Percentiles rank a stretch among this genome's conserved stretches.
phyloP scores from a whole-genome alignment of 345 rosid genomes.

The Streptanthus diversifolius region DNA sequence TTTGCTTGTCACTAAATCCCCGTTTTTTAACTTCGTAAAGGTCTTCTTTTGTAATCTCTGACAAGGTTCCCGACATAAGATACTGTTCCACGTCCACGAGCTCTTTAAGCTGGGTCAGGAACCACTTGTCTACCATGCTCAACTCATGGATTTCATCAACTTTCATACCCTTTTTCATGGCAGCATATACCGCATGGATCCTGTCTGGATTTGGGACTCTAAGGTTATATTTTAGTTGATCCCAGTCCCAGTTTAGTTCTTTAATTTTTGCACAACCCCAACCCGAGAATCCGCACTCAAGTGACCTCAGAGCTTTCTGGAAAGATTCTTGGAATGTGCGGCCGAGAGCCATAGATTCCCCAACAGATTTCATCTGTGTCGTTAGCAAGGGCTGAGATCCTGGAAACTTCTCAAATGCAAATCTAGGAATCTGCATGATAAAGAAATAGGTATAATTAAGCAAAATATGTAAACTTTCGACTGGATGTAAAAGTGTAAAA shows the following conservation, averaged over 20 bases:
- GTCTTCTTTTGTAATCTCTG: conserved; percentile 73
- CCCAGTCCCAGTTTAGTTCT: conserved; percentile 94
- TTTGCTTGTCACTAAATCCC: conserved; percentile 95
- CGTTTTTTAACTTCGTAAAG: conserved; percentile 70
- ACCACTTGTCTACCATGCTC: conserved; percentile 89
- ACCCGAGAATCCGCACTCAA: conserved; percentile 81
- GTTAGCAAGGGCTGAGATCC: conserved; percentile 86
- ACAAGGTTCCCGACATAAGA: conserved; percentile 55
- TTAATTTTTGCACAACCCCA: conserved; percentile 82
- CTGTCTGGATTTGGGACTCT: conserved; percentile 90
- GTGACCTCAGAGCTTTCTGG: conserved; percentile 86
- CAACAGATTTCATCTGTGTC: conserved; percentile 98
- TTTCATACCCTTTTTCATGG: conserved; percentile 95
- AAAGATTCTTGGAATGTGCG: conserved; percentile 96
- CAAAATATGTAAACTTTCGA: neutral
- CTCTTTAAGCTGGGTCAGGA: conserved; percentile 85
- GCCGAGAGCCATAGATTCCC: conserved; percentile 92
- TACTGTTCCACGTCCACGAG: conserved; percentile 88
- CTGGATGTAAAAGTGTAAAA: neutral
- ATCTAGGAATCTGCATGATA: conserved; percentile 75
- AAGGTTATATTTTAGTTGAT: conserved; percentile 75
- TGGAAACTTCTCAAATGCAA: conserved; percentile 98
- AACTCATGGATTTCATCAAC: conserved; percentile 78
- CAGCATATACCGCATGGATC: conserved; percentile 80
- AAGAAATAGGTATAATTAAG: neutral